A percentile compares a stretch with the other conserved stretches of the same genome.
Conservation (phyloP, 106 monocot species). For the Cymbidium sinense region DNA sequence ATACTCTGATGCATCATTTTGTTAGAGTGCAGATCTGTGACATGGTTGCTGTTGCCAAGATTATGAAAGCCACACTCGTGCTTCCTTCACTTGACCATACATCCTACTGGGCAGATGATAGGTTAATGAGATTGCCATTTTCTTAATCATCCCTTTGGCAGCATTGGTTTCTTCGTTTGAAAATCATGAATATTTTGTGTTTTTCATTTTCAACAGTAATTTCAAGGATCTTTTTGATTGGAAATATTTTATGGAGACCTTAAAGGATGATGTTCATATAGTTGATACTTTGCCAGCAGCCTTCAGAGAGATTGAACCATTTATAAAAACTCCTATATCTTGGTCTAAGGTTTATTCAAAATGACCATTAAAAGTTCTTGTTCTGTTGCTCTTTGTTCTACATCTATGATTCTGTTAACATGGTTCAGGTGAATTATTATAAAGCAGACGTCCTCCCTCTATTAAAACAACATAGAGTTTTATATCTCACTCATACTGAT, state of each 20-base stretch:
- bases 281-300: constrained; percentile 59
- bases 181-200: not conserved
- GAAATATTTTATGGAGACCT: constrained; percentile 82
- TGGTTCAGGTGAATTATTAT: constrained; percentile 76
- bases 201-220: constrained; percentile 34
- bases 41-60: constrained; percentile 98
- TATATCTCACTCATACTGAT: constrained; percentile 93
- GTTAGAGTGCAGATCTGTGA: constrained; percentile 90
- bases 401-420: not conserved
- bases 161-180: not conserved
- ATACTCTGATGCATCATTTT: constrained; percentile 23
- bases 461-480: constrained; percentile 77
- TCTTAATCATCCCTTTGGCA: not conserved
- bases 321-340: constrained; percentile 75
- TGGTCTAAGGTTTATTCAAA: constrained; percentile 80
- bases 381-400: not conserved
- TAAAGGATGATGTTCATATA: constrained; percentile 79
- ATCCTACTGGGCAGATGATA: constrained; percentile 94
- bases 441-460: constrained; percentile 74
- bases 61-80: constrained; percentile 86
- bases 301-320: constrained; percentile 45
- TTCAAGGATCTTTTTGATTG: constrained; percentile 99
- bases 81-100: constrained; percentile 94
- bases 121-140: constrained; percentile 27
- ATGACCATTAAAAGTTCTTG: not conserved